Evolutionary conservation across 2,329 filamentous ascomycete genomes (phyloP).

Genomic region (Pochonia chlamydosporia): DNA sequence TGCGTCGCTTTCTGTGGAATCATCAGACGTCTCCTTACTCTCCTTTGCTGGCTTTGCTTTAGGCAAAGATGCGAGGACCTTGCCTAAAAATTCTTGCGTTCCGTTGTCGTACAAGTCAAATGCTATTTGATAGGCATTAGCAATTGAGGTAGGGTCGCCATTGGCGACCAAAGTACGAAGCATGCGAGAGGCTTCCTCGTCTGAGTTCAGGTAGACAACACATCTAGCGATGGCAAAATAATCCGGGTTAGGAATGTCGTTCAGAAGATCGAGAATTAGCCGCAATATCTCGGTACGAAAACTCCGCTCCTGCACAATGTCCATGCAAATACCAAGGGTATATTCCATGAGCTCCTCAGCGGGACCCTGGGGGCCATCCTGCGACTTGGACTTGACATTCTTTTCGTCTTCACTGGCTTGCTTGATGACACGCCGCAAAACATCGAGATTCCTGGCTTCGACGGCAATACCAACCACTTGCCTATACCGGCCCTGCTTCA

Average conservation of each 20-base stretch:
- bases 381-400: conserved; percentile 51
- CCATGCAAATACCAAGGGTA: conserved; percentile 92
- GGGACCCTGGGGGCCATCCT: conserved; percentile 46
- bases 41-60: conserved; percentile 40
- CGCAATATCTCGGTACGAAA: conserved; percentile 80
- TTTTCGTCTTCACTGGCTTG: conserved; percentile 84
- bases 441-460: conserved; percentile 85
- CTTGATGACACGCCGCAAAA: conserved; percentile 80
- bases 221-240: conserved; percentile 98
- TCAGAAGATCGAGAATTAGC: conserved; percentile 91
- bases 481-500: conserved; percentile 79
- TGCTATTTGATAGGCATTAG: conserved; percentile 92
- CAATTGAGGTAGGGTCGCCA: conserved; percentile 70
- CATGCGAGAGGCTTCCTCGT: conserved; percentile 84
- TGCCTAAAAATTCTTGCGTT: conserved; percentile 91
- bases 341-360: conserved; percentile 97
- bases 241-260: conserved; percentile 85
- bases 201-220: conserved; percentile 90
- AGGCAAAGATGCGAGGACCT: conserved; percentile 78
- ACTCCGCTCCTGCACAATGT: conserved; percentile 87
- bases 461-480: conserved; percentile 97
- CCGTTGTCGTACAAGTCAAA: conserved; percentile 99
- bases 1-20: conserved; percentile 39
- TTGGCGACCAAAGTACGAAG: conserved; percentile 75
- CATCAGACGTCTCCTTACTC: conserved; percentile 37